Evolutionary conservation across 2,329 filamentous ascomycete genomes (phyloP).

Genomic region (Ophiostoma fasciatum): DNA sequence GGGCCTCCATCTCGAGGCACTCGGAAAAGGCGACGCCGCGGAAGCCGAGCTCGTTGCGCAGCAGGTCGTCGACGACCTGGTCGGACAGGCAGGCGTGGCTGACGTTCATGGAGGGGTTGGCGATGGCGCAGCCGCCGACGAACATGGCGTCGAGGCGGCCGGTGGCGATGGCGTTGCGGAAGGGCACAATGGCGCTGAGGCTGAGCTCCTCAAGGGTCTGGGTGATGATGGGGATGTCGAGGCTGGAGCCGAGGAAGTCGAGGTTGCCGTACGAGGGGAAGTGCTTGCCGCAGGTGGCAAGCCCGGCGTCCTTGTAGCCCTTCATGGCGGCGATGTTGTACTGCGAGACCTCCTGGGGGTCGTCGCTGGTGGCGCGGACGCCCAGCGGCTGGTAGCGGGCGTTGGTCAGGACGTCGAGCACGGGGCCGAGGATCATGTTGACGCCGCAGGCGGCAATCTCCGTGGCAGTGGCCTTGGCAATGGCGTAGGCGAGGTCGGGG

Average conservation of each 20-base stretch:
- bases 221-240: slow-evolving; percentile 90
- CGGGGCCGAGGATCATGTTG: slow-evolving; percentile 89
- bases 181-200: slow-evolving; percentile 80
- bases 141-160: slow-evolving; percentile 84
- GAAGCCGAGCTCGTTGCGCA: slow-evolving; percentile 81
- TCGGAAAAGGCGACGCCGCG: slow-evolving; percentile 88
- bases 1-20: slow-evolving; percentile 89
- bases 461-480: slow-evolving; percentile 84
- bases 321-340: slow-evolving; percentile 85
- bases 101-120: slow-evolving; percentile 80
- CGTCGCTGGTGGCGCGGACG: slow-evolving; percentile 78
- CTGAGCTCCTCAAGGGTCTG: slow-evolving; percentile 87
- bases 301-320: slow-evolving; percentile 80
- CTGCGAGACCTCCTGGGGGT: slow-evolving; percentile 86
- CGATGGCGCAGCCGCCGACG: slow-evolving; percentile 86
- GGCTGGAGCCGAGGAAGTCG: slow-evolving; percentile 78
- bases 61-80: slow-evolving; percentile 78
- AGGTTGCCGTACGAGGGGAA: slow-evolving; percentile 94
- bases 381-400: slow-evolving; percentile 81
- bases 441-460: slow-evolving; percentile 88
- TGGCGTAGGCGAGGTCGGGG: slow-evolving; percentile 69
- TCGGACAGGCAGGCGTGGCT: slow-evolving; percentile 91
- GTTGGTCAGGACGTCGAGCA: slow-evolving; percentile 87
- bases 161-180: slow-evolving; percentile 74
- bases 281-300: slow-evolving; percentile 87